A percentile compares a stretch with the other conserved stretches of the same genome.
These are phyloP conservation scores for Kodamaea fukazawae DNA, from an alignment of 805 yeast species.

Conservation along the genomic window DNA sequence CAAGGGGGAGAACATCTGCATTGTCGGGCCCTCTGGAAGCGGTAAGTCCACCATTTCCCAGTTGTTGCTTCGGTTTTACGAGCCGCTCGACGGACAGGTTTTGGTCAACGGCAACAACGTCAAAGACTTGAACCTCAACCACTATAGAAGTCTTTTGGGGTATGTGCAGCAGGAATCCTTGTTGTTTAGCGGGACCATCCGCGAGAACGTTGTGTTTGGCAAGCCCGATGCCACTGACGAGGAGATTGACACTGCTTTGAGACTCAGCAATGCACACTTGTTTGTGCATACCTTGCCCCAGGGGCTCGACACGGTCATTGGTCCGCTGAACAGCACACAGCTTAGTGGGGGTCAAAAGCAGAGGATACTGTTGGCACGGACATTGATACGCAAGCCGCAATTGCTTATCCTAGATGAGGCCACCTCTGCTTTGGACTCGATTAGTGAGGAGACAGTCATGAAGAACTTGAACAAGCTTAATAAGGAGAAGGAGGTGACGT, in stretches of 20 bases:
- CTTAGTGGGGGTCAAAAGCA: conserved; percentile 95
- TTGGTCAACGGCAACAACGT: conserved; percentile 64
- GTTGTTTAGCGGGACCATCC: conserved; percentile 78
- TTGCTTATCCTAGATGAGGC: conserved; percentile 90
- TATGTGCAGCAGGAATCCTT: conserved; percentile 92
- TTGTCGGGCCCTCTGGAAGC: conserved; percentile 96
- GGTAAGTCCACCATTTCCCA: conserved; percentile 91
- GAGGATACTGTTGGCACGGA: conserved; percentile 86
- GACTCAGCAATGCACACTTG: conserved; percentile 67
- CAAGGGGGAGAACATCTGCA: conserved; percentile 86
- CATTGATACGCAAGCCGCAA: conserved; percentile 73
- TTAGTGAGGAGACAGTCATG: conserved; percentile 82
- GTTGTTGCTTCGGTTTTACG: conserved; percentile 77
- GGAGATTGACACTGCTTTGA: conserved; percentile 58
- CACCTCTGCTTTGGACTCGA: conserved; percentile 88
- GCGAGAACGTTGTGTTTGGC: conserved; percentile 83
- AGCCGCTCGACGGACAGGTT: conserved; percentile 65
- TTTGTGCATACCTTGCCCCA: conserved; percentile 78
- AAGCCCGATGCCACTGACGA: conserved; percentile 53
- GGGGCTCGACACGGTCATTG: conserved; percentile 77
- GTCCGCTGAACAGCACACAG: conserved; percentile 67
- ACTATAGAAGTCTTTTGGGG: conserved; percentile 74
- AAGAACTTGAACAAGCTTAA: conserved; percentile 60
- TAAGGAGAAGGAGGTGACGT: conserved; percentile 55
- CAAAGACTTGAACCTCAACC: conserved; percentile 63